Evolutionary conservation across 495 filamentous ascomycete species (phyloP), one percentile per base, ranked within the genome.

Genomic region (Penicillium salamii): DNA sequence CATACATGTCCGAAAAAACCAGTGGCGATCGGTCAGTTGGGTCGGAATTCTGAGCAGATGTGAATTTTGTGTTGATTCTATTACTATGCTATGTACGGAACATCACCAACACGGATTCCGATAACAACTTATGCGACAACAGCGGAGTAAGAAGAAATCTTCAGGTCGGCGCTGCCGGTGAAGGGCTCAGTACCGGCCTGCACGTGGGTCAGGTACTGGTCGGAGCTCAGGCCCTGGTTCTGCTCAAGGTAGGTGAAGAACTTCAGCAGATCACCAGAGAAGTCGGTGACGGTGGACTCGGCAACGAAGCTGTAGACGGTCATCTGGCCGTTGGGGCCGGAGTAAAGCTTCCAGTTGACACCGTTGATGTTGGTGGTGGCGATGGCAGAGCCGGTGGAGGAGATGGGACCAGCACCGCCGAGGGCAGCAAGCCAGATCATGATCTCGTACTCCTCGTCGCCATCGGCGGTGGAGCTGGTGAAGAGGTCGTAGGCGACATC

Each of bases 401-500:
- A 82, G 61, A 86, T 85, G 4, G 83, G 81, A 9, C 80, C 81
- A 3, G 84, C 81, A 39, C 79, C 81, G 26, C 81, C 83, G 48
- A 79, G 63, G 21, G 78, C 77, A 3, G 68, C 82, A 18, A 87
- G 75, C 84, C 85, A 88, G 56, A 88, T 71, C 85, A 88, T 88
- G 61, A 88, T 74, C 64, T 88, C 85, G 62, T 84, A 86, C 56
- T 81, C 70, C 23, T 70, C 63, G 29, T 58, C 58, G 18, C 72
- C 73, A 42, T 58, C 58, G 8, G 77, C 55, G 15, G 70, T 71
- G 18, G 75, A 68, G 14, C 71, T 70, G 33, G 77, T 74, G 68
- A 85, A 88, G 50, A 86, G 66, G 58, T 87, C 84, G 60, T 87
- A 87, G 18, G 82, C 67, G 17, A 87, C 83, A 55, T 87, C 71